Base-by-base conservation (phyloP, 2,329 filamentous ascomycete species). In the Pyrenochaeta sp. region DNA sequence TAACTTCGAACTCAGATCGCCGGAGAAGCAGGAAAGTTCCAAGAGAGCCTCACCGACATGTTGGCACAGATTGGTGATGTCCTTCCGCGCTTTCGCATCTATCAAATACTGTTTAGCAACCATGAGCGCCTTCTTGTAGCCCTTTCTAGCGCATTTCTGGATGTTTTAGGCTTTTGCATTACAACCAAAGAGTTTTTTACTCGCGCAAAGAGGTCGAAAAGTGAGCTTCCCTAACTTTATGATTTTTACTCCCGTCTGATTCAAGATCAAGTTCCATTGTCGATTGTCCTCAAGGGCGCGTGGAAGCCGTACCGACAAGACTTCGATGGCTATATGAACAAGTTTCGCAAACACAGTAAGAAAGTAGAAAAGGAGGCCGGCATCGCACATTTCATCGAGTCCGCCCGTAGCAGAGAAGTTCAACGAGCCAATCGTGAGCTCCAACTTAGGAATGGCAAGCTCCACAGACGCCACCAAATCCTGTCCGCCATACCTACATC, bases 1-100 rank as follows among this genome's bases (percentile, higher is more conserved):
- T 40, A n/a, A 17, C 17, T 11, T 31, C 2, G 30, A 12, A 15
- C 12, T n/a, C 15, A 67, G 64, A 60, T 66, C 11, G 60, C 55
- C 2, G 29, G 40, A 2, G 55, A 65, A 33, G 51, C 56, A 29
- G 54, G 56, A 1, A 62, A 61, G 32, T 65, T 61, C 36, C 58
- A 60, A 31, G 61, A 66, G 15, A 61, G 51, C 3, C 11, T 69
- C 2, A 51, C 63, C 2, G 61, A 64, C 20, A 68, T 68, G 60
- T 37, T 68, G 12, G 59, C 53, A 20, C 54, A 58, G 7, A 63
- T 67, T n/a, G 64, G 63, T 3, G 49, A 65, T 39, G 49, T 56
- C 0, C 40, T 67, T 2, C 62, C 65, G 1, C 58, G 57, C 3
- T 61, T 64, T 40, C 49, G 33, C n/a, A 59, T 65, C n/a, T 67